phyloP scores from a whole-genome alignment of 108 stramenopile species.

The Cyclotella choctawhatcheeana region DNA sequence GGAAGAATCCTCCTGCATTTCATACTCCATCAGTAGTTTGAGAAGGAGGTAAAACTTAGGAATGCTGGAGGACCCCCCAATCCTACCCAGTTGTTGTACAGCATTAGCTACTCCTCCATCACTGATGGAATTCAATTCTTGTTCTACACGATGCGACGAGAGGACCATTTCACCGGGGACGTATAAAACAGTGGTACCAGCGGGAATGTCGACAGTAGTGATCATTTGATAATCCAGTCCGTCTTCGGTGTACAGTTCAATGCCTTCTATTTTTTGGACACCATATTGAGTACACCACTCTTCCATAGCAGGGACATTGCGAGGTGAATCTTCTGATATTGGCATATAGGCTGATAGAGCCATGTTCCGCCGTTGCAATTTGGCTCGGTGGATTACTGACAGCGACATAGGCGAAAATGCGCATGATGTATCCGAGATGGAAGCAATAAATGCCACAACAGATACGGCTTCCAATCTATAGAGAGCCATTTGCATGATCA shows the following conservation, averaged over 20 bases:
- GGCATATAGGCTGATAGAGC: conserved; percentile 4
- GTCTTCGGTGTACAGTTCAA: conserved; percentile 51
- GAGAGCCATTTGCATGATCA: too few species aligned
- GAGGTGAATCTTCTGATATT: conserved; percentile 28
- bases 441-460: too few species aligned
- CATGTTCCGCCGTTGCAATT: neutral
- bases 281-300: conserved; percentile 42
- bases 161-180: conserved; percentile 38
- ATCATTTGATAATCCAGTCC: conserved; percentile 37
- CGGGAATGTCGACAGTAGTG: conserved; percentile 48
- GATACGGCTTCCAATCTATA: too few species aligned
- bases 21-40: conserved; percentile 61
- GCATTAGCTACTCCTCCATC: conserved; percentile 25
- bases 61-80: conserved; percentile 29
- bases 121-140: conserved; percentile 26
- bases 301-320: conserved; percentile 35
- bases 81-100: conserved; percentile 30
- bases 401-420: too few species aligned
- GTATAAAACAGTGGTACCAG: conserved; percentile 47
- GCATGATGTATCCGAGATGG: too few species aligned
- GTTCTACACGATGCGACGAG: conserved; percentile 4
- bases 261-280: conserved; percentile 44
- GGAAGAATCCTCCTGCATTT: conserved; percentile 40
- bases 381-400: too few species aligned
- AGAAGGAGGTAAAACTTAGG: conserved; percentile 59